Conservation (phyloP, 2,329 filamentous ascomycete species). For the Daldinia sp. region DNA sequence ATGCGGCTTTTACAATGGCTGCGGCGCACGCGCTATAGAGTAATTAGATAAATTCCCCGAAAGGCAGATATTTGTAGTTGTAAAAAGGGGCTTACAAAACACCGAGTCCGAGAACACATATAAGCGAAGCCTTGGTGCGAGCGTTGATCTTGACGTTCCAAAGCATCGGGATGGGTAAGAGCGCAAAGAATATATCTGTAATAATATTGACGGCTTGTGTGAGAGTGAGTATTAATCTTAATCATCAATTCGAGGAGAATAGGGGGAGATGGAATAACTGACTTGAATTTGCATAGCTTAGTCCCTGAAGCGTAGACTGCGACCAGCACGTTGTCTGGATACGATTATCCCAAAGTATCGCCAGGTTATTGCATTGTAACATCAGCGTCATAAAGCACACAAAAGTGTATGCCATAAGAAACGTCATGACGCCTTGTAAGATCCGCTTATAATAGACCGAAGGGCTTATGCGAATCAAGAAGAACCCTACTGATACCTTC, state of each 20-base stretch:
- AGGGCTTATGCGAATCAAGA: slow-evolving; percentile 52
- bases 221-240: slow-evolving; percentile 10
- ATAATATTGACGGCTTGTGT: slow-evolving; percentile 45
- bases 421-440: slow-evolving; percentile 50
- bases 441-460: slow-evolving; percentile 48
- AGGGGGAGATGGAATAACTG: background rate
- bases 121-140: slow-evolving; percentile 51
- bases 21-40: slow-evolving; percentile 48
- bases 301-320: slow-evolving; percentile 48
- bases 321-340: slow-evolving; percentile 54
- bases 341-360: slow-evolving; percentile 54
- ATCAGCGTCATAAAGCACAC: slow-evolving; percentile 55
- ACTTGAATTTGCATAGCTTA: slow-evolving; percentile 54
- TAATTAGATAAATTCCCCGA: background rate
- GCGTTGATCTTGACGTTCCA: slow-evolving; percentile 53
- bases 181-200: slow-evolving; percentile 52
- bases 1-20: slow-evolving; percentile 53
- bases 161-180: slow-evolving; percentile 51
- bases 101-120: slow-evolving; percentile 53
- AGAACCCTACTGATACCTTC: slow-evolving; percentile 54
- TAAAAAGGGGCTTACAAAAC: slow-evolving; percentile 46
- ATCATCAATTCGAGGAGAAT: background rate
- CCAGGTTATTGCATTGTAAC: slow-evolving; percentile 57
- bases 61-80: too few species aligned
- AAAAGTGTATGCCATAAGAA: slow-evolving; percentile 47